Percentiles rank a stretch among this genome's conserved stretches.
phyloP scores from a whole-genome alignment of 208 protist genomes.

The Vickermania ingenoplastis region DNA sequence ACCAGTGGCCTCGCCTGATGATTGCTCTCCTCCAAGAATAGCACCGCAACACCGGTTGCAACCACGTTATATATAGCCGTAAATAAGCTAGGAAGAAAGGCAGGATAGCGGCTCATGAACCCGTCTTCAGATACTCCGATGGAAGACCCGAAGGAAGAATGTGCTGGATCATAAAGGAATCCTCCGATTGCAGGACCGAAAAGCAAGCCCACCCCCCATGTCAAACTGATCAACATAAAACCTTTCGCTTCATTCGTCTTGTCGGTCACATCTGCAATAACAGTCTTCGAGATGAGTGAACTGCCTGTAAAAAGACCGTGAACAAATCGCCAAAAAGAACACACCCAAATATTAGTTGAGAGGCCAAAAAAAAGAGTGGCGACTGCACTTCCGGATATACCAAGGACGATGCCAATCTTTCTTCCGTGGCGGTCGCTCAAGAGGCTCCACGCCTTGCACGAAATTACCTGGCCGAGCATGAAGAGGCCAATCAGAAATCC shows the following conservation, averaged over 20 bases:
- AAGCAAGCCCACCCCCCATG: slow-evolving; percentile 63
- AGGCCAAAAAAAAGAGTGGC: slow-evolving; percentile 65
- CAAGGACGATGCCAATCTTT: slow-evolving; percentile 31
- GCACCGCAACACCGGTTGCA: slow-evolving; percentile 22
- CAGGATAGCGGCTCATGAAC: slow-evolving; percentile 40
- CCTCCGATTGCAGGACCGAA: slow-evolving; percentile 59
- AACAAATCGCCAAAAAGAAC: slow-evolving; percentile 62
- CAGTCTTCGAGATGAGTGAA: slow-evolving; percentile 65
- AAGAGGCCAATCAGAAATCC: slow-evolving; percentile 65
- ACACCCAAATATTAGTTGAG: slow-evolving; percentile 34
- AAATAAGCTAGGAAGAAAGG: slow-evolving; percentile 55
- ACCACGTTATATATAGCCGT: slow-evolving; percentile 45
- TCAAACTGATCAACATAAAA: slow-evolving; percentile 96
- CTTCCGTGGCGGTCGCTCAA: slow-evolving; percentile 67
- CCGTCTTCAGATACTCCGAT: slow-evolving; percentile 12
- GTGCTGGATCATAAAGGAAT: slow-evolving; percentile 54
- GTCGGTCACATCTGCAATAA: slow-evolving; percentile 79
- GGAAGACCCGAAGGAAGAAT: slow-evolving; percentile 12
- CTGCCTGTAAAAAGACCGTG: slow-evolving; percentile 61
- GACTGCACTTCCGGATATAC: slow-evolving; percentile 37
- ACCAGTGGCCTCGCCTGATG: slow-evolving; percentile 11
- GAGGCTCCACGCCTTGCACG: slow-evolving; percentile 51
- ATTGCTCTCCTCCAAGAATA: slow-evolving; percentile 46
- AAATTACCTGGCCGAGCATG: slow-evolving; percentile 76
- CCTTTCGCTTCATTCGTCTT: slow-evolving; percentile 70